Evolutionary conservation across 768 basidiomycete species (phyloP).

Genomic region (Auricularia sp.): DNA sequence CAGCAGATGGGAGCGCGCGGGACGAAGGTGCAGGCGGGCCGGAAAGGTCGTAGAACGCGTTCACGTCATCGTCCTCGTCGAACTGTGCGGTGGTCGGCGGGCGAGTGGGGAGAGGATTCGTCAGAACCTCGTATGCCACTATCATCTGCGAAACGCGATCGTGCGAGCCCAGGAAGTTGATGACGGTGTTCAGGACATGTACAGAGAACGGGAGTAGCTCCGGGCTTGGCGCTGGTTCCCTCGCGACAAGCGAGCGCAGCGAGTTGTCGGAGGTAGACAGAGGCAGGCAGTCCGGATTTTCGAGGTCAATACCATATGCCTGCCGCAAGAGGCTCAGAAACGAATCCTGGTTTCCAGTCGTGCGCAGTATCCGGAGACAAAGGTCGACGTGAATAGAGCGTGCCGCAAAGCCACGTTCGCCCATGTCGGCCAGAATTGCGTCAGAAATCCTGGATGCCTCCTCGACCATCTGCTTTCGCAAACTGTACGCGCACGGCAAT

Average conservation of each 20-base stretch:
- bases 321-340: conserved; percentile 54
- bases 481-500: conserved; percentile 39
- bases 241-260: neutral
- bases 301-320: conserved; percentile 69
- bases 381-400: conserved; percentile 55
- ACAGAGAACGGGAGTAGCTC: conserved; percentile 44
- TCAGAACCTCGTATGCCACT: conserved; percentile 69
- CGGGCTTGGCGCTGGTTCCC: conserved; percentile 11
- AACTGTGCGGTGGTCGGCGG: conserved; percentile 41
- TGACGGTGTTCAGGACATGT: conserved; percentile 57
- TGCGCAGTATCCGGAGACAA: conserved; percentile 57
- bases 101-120: conserved; percentile 48
- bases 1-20: conserved; percentile 44
- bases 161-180: conserved; percentile 58
- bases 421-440: conserved; percentile 51
- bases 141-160: conserved; percentile 58
- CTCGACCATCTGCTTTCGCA: conserved; percentile 26
- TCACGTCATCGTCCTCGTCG: conserved; percentile 54
- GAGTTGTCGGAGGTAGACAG: conserved; percentile 16
- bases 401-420: conserved; percentile 33
- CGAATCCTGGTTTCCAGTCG: conserved; percentile 43
- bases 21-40: conserved; percentile 25
- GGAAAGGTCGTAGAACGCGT: conserved; percentile 9
- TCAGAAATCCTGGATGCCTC: conserved; percentile 40
- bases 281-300: conserved; percentile 60